Base-by-base conservation (phyloP, 2,329 filamentous ascomycete genomes). In the Epichloe gansuensis region DNA sequence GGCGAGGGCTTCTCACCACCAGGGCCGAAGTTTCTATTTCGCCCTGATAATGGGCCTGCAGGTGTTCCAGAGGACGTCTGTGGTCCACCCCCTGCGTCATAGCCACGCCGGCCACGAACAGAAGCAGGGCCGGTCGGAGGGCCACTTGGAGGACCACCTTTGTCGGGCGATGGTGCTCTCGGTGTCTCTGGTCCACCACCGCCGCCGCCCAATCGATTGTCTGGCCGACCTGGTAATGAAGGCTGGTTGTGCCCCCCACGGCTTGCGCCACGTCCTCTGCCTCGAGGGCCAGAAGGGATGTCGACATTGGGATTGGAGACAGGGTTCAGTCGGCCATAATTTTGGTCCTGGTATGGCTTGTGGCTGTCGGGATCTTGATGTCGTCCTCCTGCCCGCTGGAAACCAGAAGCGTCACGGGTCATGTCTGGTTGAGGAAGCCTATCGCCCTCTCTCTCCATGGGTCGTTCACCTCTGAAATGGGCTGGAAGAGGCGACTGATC, bases 311-410 rank as follows among this genome's bases (percentile, higher is more conserved):
- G 69, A 47, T 48, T 52, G n/a, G 51, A 7, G 48, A 75, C 72
- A 2, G 74, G 67, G 55, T 79, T 82, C 47, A 84, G 69, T 2
- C 81, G 77, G 31, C 81, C 81, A 58, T 83, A 83, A 52, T 77
- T 80, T 15, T 77, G 76, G 61, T 84, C 80, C 56, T 80, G 75
- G 54, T 77, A 74, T 51, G 68, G 70, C 21, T 73, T 58, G 8
- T 55, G 74, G 57, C 78, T 73, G 45, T 81, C 76, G 3, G 67
- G 58, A 34, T 82, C 78, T 2, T 65, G 62, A 40, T 70, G 70
- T 4, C 64, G 63, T 9, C 58, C 53, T 31, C 60, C 54, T 47
- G 68, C 41, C 59, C 66, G 56, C 63, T 70, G 61, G 69, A 78
- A 53, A 60, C 56, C 52, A 12, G 62, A 56, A 4, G 64, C 52